Evolutionary conservation across 2,329 filamentous ascomycete species (phyloP).

Genomic region (Emergomyces orientalis): DNA sequence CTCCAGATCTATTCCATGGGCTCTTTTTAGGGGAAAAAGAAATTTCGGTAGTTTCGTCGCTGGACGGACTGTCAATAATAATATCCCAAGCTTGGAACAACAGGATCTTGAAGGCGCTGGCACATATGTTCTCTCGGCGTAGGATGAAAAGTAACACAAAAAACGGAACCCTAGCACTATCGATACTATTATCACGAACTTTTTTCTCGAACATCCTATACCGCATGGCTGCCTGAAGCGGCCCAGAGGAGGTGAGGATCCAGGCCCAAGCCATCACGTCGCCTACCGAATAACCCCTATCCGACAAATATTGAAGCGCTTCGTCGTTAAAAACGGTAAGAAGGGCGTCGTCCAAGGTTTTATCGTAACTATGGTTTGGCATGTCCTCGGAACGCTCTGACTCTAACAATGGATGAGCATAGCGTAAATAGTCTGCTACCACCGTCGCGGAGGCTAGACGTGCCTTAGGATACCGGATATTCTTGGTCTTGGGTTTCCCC

Average conservation of each 20-base stretch:
- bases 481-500: neutral
- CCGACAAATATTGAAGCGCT: conserved; percentile 23
- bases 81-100: conserved; percentile 30
- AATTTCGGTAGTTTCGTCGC: neutral
- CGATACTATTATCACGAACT: neutral
- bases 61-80: neutral
- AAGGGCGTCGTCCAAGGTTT: conserved; percentile 22
- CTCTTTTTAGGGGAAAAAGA: conserved; percentile 9
- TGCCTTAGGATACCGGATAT: neutral
- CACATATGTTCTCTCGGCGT: conserved; percentile 34
- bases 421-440: conserved; percentile 31
- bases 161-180: conserved; percentile 27
- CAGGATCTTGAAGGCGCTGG: conserved; percentile 35
- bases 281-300: conserved; percentile 26
- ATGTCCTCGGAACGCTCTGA: neutral
- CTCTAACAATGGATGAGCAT: conserved; percentile 25
- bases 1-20: conserved; percentile 17
- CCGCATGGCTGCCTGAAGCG: conserved; percentile 30
- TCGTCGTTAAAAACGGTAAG: conserved; percentile 26
- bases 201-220: conserved; percentile 25
- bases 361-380: neutral
- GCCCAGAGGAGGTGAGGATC: conserved; percentile 33
- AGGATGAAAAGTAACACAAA: conserved; percentile 43
- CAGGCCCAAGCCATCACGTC: conserved; percentile 41
- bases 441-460: conserved; percentile 20